Conservation (phyloP, 1,284 basidiomycete genomes). For the Cryptococcus sp. region DNA sequence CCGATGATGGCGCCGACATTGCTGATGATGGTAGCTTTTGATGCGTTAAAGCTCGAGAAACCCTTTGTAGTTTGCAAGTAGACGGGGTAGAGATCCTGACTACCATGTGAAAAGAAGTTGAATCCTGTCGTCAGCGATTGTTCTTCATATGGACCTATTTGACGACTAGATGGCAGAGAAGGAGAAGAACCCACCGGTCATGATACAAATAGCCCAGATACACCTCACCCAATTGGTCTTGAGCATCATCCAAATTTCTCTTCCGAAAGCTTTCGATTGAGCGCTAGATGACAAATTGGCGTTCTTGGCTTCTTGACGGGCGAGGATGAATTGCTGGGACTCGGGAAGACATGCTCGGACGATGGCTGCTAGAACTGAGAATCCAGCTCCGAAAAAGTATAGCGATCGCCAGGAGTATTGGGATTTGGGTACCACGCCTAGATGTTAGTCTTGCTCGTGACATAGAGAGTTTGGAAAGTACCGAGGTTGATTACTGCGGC, state of each 20-base stretch:
- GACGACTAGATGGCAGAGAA: no score
- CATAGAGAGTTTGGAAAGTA: constrained; percentile 1
- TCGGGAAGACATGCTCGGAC: constrained; percentile 74
- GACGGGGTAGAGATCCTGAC: constrained; percentile 64
- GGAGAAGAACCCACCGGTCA: constrained; percentile 39
- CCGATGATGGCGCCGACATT: constrained; percentile 28
- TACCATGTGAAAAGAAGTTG: constrained; percentile 89
- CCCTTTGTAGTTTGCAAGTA: constrained; percentile 56
- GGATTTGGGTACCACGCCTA: constrained; percentile 38
- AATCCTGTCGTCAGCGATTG: constrained; percentile 55
- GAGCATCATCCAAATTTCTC: constrained; percentile 68
- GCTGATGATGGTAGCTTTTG: constrained; percentile 82
- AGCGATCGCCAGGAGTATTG: constrained; percentile 51
- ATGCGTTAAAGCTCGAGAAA: constrained; percentile 57
- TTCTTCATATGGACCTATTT: no score
- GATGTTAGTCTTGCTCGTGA: constrained; percentile 6
- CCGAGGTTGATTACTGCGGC: constrained; percentile 69
- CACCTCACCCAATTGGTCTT: constrained; percentile 78
- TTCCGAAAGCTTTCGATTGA: constrained; percentile 69
- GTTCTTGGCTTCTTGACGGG: constrained; percentile 46
- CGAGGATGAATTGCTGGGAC: constrained; percentile 62
- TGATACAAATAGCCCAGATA: constrained; percentile 65
- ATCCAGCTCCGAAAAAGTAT: constrained; percentile 58
- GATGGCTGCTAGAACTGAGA: constrained; percentile 69
- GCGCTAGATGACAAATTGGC: constrained; percentile 37